Conservation (phyloP, 805 yeast species). For the Hanseniaspora singularis region DNA sequence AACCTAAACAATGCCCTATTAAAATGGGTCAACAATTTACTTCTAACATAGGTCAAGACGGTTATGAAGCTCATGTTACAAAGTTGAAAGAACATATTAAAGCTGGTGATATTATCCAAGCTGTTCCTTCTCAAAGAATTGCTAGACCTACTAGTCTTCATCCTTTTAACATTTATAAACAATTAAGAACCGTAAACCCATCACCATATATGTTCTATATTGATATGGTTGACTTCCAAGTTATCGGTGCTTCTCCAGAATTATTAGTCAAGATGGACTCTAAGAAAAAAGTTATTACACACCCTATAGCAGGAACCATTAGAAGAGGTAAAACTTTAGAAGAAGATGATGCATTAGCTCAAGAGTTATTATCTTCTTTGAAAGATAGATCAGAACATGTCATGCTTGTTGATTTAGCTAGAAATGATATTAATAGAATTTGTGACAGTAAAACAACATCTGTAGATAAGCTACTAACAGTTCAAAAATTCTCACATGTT, state of each 20-base stretch:
- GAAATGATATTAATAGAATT: conserved; percentile 92
- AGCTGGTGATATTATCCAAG: conserved; percentile 91
- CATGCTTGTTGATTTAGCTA: conserved; percentile 94
- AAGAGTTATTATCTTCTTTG: conserved; percentile 54
- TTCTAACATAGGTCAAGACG: conserved; percentile 87
- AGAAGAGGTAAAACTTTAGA: conserved; percentile 79
- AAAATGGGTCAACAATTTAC: conserved; percentile 54
- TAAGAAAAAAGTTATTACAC: conserved; percentile 69
- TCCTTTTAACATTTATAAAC: conserved; percentile 93
- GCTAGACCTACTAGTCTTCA: conserved; percentile 90
- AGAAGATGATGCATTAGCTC: conserved; percentile 80
- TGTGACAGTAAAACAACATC: conserved; percentile 74
- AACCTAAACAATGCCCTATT: conserved; percentile 67
- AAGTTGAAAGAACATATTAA: conserved; percentile 67
- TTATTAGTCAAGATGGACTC: conserved; percentile 69
- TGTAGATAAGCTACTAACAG: conserved; percentile 78
- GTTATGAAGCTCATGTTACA: conserved; percentile 75
- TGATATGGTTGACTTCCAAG: conserved; percentile 81
- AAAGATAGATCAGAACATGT: conserved; percentile 98
- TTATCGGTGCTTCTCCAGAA: conserved; percentile 97
- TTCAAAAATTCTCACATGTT: conserved; percentile 91
- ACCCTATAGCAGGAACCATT: conserved; percentile 97
- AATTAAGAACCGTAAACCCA: conserved; percentile 89
- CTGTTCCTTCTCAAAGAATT: conserved; percentile 95
- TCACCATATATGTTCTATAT: conserved; percentile 93